Evolutionary conservation across 192 early-diverging fungal species (phyloP), one percentile per base, ranked within the genome.

Genomic region (Lobosporangium transversale): DNA sequence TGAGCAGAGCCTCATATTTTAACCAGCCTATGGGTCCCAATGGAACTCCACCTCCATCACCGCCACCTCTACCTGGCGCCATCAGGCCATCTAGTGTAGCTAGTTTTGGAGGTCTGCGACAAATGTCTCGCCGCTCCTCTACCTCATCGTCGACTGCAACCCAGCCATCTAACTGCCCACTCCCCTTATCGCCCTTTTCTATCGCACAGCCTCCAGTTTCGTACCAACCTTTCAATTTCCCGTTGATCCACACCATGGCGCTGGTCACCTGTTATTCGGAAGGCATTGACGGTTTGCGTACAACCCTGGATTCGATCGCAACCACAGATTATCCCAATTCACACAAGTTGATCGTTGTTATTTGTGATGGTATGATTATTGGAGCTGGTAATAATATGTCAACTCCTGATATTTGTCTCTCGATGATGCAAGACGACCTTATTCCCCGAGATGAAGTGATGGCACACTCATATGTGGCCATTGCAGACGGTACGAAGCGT

Each of bases 201-300:
- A 52, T 73, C 43, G 45, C 61, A 32, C 44, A 63, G 80, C 61
- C 81, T 55, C 75, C 84, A 61, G 83, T 81, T 2, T 79, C 81
- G 20, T 85, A 83, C 66, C 84, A 86, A 61, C 82, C 85, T 48
- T 91, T 83, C 58, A 83, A 86, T 42, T 86, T 83, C 44, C 71
- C 66, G 33, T 40, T 83, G n/a, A 74, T 78, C 3, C 81, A 88
- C 62, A 89, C 88, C 1, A 79, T 96, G 52, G 85, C 93, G 42
- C 78, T 97, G 40, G 93, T 98, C 2, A 93, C 94, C 2, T 94
- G 92, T 71, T 98, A 98, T 75, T 97, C 95, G 30, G 96, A 98
- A 79, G 92, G 92, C 50, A 87, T 90, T 32, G 84, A 84, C 27
- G 92, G 92, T 29, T 83, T 95, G 21, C 86, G 90, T 31, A 92